Evolutionary conservation across 2,329 filamentous ascomycete species (phyloP).

Genomic region (Lecanicillium sp.): DNA sequence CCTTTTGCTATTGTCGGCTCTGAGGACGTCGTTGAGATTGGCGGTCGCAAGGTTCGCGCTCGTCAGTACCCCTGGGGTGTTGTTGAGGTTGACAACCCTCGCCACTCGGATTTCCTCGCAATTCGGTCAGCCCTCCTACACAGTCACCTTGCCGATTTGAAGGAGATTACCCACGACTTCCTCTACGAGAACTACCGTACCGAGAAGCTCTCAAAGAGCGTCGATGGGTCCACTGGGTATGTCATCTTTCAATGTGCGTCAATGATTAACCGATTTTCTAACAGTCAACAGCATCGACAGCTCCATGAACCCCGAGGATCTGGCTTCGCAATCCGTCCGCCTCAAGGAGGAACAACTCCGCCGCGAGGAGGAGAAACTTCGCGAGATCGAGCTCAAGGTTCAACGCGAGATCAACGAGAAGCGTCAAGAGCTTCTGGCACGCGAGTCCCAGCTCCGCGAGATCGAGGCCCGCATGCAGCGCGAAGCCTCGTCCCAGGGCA

Average conservation of each 20-base stretch:
- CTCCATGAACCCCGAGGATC: constrained; percentile 95
- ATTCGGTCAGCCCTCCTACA: constrained; percentile 94
- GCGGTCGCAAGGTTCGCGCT: constrained; percentile 83
- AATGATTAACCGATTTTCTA: constrained; percentile 16
- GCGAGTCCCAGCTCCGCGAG: constrained; percentile 97
- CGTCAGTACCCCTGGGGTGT: constrained; percentile 99
- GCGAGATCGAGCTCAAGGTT: constrained; percentile 99
- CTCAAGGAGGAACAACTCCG: constrained; percentile 99
- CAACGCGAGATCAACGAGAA: constrained; percentile 99
- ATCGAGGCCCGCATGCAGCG: constrained; percentile 97
- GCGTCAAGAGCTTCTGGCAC: constrained; percentile 92
- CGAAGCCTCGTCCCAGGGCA: constrained; percentile 57
- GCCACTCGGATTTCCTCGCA: constrained; percentile 96
- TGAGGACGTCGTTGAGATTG: constrained; percentile 90
- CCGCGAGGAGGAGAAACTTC: constrained; percentile 98
- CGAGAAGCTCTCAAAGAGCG: constrained; percentile 99
- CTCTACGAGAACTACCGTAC: constrained; percentile 99
- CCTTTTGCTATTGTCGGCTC: constrained; percentile 98
- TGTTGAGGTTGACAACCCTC: constrained; percentile 97
- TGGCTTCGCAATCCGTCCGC: constrained; percentile 93
- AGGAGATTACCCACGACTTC: constrained; percentile 99
- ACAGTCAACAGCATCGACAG: constrained; percentile 46
- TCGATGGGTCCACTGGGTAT: constrained; percentile 85
- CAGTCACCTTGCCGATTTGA: constrained; percentile 94
- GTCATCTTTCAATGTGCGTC: constrained; percentile 30